phyloP scores from a whole-genome alignment of 371 early-diverging fungal species.

The Mucor lusitanicus region DNA sequence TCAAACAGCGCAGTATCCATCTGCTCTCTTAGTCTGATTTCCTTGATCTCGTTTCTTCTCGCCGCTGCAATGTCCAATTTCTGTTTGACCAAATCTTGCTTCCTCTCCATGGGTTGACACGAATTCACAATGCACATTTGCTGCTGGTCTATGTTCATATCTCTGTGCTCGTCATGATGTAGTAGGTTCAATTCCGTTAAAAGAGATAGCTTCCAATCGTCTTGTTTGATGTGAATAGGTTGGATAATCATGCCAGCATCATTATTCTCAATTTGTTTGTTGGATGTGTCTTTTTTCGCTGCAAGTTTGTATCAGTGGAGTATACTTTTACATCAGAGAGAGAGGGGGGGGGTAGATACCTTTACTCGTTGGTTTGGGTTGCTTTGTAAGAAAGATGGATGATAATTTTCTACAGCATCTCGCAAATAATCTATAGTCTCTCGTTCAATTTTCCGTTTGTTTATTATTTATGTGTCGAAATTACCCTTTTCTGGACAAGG shows the following conservation, averaged over 20 bases:
- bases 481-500: conserved; percentile 12
- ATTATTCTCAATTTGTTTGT: neutral
- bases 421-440: neutral
- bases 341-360: neutral
- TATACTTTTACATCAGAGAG: neutral
- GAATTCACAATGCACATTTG: neutral
- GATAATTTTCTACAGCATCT: neutral
- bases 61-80: conserved; percentile 18
- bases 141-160: neutral
- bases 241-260: neutral
- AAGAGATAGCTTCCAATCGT: neutral
- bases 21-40: conserved; percentile 9
- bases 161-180: neutral
- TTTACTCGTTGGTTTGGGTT: neutral
- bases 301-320: neutral
- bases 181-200: neutral
- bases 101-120: neutral
- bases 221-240: neutral
- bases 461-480: neutral
- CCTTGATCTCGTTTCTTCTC: conserved; percentile 15
- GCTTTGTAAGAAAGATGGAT: neutral
- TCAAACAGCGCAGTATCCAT: conserved; percentile 15
- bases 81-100: conserved; percentile 8
- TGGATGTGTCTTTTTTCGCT: no score
- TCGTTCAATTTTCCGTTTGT: neutral